Evolutionary conservation across 179 eudicot genomes (phyloP), one percentile per base, ranked within the genome.

Genomic region (Actinidia polygama): DNA sequence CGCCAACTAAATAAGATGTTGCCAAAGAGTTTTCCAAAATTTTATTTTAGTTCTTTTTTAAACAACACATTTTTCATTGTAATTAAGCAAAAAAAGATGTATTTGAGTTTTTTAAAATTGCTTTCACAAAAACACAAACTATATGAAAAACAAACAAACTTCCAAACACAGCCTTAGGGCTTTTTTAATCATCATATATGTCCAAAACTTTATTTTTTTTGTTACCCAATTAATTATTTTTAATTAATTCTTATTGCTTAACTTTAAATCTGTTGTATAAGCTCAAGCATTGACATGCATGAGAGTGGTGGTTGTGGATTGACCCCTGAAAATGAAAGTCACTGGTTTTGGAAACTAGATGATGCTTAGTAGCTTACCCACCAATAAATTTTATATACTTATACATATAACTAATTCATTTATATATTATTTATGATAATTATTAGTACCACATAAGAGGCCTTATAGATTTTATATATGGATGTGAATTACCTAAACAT

Each of bases 331-430:
- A 57, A 44, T 10, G 57, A 23, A 12, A 24, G 23, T 78, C 36
- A 46, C 57, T 11, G 21, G 80, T 44, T 78, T 46, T n/a, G 67
- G 80, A 61, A 78, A 71, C 57, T 78, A 23, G 40, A 78, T 78
- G 69, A 62, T 47, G 66, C 44, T 23, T 44, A 46, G 71, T 78
- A 62, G 80, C 80, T 78, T 62, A 78, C 55, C 80, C 57, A 78
- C 80, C 57, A 3, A 8, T 7, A 61, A 46, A 21, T 69, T 78
- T 51, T 53, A 23, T 73, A 74, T 23, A 2, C 46, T 6, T 26
- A 73, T 1, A 23, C 6, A 50, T 16, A 51, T 53, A 53, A 14
- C 44, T 47, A 6, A 21, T 46, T 71, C 9, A 73, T 66, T 26
- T 64, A 24, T 11, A 1, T 0, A 10, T n/a, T 5, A 12, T 51